Evolutionary conservation across 106 monocot genomes (phyloP), one percentile per base, ranked within the genome.

Genomic region (Platanthera zijinensis): DNA sequence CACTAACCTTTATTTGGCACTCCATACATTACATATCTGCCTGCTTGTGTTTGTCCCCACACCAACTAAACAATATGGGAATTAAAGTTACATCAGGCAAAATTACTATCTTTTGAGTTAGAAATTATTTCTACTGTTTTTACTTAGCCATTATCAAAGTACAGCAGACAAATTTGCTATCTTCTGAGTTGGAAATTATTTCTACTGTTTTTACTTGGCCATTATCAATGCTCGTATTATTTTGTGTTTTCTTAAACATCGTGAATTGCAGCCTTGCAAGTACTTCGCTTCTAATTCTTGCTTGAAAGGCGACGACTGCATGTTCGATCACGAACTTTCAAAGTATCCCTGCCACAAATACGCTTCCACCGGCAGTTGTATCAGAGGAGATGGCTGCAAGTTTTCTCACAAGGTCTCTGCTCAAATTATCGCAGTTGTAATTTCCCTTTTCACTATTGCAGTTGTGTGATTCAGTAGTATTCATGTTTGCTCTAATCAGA

Each of bases 271-370:
- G 97, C 91, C 97, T 69, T 99, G 97, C 84, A 92, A 67, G 46
- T 79, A 86, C 79, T 88, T 88, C 79, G 92, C 86, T 11, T 59
- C 77, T 59, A 79, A 82, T 53, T 83, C 83, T 17, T 99, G 97
- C 79, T 86, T 99, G 85, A 99, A 93, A 84, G 97, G 97, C 3
- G 85, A 88, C 46, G 91, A 94, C 30, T 99, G 97, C 67, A 89
- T 94, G 45, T 99, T 81, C 79, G 94, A 99, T 86, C 97, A 99
- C 53, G 62, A 94, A 74, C 91, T 99, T 71, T 89, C 86, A 10
- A 95, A 97, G 81, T 97, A 97, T 69, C 86, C 89, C 3, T 97
- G 97, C 52, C 91, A 91, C 76, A 91, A 86, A 71, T 89, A 79
- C 71, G 66, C 61, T 49, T 79, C 87, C 47, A 83, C 82, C 56